Evolutionary conservation across 257 asterid genomes (phyloP).

Genomic region (Jasminum sambac): DNA sequence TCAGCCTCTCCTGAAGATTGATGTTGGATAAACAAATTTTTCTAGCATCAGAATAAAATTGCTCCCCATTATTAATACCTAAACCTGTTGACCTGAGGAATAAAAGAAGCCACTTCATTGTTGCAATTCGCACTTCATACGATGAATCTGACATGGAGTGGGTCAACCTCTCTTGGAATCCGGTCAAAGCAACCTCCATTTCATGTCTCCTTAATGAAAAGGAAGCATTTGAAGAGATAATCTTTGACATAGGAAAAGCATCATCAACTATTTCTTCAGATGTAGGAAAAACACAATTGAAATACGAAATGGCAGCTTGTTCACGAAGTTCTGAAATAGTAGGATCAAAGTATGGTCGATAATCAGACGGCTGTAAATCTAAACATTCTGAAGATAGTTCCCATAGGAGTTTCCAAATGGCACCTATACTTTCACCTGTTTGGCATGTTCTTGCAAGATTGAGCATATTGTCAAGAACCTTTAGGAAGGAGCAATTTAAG

Average conservation of each 20-base stretch:
- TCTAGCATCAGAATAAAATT: conserved; percentile 41
- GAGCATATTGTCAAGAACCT: conserved; percentile 77
- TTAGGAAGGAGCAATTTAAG: conserved; percentile 60
- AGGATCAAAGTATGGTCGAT: conserved; percentile 61
- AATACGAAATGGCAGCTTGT: conserved; percentile 85
- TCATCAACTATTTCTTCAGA: conserved; percentile 56
- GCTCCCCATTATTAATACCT: conserved; percentile 28
- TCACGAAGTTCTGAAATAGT: conserved; percentile 77
- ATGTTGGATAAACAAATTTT: conserved; percentile 46
- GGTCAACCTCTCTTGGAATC: conserved; percentile 61
- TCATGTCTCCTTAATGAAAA: conserved; percentile 36
- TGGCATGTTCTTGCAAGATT: conserved; percentile 65
- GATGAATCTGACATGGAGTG: conserved; percentile 63
- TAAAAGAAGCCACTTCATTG: conserved; percentile 81
- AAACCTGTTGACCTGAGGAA: conserved; percentile 50
- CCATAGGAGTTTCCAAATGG: conserved; percentile 70
- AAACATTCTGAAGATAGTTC: conserved; percentile 72
- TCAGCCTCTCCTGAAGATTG: conserved; percentile 56
- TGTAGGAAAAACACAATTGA: conserved; percentile 68
- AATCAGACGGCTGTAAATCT: conserved; percentile 49
- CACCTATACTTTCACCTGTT: conserved; percentile 43
- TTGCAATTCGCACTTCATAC: conserved; percentile 84
- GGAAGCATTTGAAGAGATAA: conserved; percentile 40
- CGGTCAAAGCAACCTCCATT: conserved; percentile 37
- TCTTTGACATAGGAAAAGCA: conserved; percentile 37